Evolutionary conservation across 2,329 filamentous ascomycete genomes (phyloP).

Genomic region (Colletotrichum sp.): DNA sequence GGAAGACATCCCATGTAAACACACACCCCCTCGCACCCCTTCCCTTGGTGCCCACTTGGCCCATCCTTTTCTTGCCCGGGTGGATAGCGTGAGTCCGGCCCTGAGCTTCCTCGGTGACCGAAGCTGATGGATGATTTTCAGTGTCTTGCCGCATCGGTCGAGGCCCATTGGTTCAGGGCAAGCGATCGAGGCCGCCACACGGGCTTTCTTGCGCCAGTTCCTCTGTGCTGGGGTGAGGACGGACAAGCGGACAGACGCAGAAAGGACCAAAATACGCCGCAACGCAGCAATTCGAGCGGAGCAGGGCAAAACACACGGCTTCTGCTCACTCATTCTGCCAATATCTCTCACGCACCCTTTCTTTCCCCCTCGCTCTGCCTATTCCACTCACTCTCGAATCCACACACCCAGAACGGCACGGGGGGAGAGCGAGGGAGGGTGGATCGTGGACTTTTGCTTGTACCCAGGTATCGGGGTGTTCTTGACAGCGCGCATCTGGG

Average conservation of each 20-base stretch:
- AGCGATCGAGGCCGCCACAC: slow-evolving; percentile 19
- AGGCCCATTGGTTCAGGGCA: slow-evolving; percentile 20
- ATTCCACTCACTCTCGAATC: not conserved
- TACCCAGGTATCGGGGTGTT: not conserved
- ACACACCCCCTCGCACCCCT: slow-evolving; percentile 25
- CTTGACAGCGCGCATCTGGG: not conserved
- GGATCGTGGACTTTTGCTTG: not conserved
- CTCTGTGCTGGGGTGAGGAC: slow-evolving; percentile 3
- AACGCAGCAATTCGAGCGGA: not conserved
- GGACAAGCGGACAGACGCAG: slow-evolving; percentile 11
- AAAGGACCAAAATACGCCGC: not conserved
- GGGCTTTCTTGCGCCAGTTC: slow-evolving; percentile 8
- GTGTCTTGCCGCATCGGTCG: slow-evolving; percentile 39
- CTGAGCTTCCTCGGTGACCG: slow-evolving; percentile 48
- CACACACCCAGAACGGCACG: not conserved
- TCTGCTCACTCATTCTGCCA: slow-evolving; percentile 2
- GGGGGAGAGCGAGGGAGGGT: not conserved
- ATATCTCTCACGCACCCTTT: not conserved
- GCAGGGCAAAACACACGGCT: not conserved
- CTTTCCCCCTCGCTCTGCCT: not conserved
- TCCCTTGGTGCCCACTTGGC: slow-evolving; percentile 12
- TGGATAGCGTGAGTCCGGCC: slow-evolving; percentile 37
- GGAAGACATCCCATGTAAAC: slow-evolving; percentile 20
- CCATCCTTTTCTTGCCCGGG: slow-evolving; percentile 21
- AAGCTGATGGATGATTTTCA: slow-evolving; percentile 42